Conservation (phyloP, 2,329 filamentous ascomycete genomes). For the Penicillium carneum region DNA sequence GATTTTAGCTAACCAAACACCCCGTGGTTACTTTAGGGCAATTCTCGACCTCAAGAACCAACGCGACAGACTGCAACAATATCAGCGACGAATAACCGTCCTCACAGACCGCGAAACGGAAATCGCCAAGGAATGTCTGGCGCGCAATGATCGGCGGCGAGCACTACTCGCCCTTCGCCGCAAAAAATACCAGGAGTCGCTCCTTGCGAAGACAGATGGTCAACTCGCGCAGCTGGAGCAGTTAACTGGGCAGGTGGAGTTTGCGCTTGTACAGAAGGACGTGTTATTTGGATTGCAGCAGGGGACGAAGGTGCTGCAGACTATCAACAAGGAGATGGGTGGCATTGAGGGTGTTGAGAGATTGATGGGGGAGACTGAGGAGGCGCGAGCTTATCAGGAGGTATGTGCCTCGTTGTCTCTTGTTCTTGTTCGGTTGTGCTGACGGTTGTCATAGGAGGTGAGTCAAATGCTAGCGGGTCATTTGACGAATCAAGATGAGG, state of each 20-base stretch:
- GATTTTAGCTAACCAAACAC: slow-evolving; percentile 13
- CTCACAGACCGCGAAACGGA: slow-evolving; percentile 87
- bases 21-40: slow-evolving; percentile 65
- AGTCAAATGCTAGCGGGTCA: slow-evolving; percentile 86
- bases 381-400: slow-evolving; percentile 89
- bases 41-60: slow-evolving; percentile 98
- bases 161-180: slow-evolving; percentile 87
- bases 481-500: slow-evolving; percentile 93
- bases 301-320: slow-evolving; percentile 84
- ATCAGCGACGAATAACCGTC: slow-evolving; percentile 86
- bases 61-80: slow-evolving; percentile 95
- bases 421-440: slow-evolving; percentile 14
- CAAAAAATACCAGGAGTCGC: slow-evolving; percentile 95
- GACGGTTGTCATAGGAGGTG: slow-evolving; percentile 72
- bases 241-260: slow-evolving; percentile 87
- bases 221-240: slow-evolving; percentile 94
- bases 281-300: slow-evolving; percentile 91
- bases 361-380: slow-evolving; percentile 88
- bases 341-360: slow-evolving; percentile 93
- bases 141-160: slow-evolving; percentile 76
- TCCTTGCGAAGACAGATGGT: slow-evolving; percentile 85
- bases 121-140: slow-evolving; percentile 82
- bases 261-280: slow-evolving; percentile 95
- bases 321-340: slow-evolving; percentile 95
- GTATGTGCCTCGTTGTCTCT: slow-evolving; percentile 55